Evolutionary conservation across 345 rosid genomes (phyloP).

Genomic region (Toxicodendron radicans): DNA sequence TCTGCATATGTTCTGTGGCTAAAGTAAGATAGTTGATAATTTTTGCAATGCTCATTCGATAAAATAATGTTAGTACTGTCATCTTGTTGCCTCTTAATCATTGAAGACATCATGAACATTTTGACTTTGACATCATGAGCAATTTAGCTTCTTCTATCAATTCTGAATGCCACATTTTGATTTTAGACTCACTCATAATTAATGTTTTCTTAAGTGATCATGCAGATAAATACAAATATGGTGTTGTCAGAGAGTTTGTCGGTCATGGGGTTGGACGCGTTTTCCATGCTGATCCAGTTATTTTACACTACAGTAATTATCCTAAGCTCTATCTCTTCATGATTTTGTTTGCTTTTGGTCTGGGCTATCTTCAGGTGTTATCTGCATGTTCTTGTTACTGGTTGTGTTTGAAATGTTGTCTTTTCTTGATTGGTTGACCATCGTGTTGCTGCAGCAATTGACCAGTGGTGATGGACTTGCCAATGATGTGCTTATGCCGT

Average conservation of each 20-base stretch:
- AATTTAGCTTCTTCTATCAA: neutral
- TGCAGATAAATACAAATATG: constrained; percentile 83
- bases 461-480: neutral
- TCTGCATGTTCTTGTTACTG: neutral
- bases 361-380: neutral
- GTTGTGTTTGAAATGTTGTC: neutral
- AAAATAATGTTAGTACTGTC: neutral
- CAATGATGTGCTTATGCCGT: neutral
- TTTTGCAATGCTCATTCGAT: neutral
- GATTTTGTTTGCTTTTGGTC: constrained; percentile 11
- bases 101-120: neutral
- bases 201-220: constrained; percentile 49
- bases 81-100: neutral
- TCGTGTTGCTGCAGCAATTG: neutral
- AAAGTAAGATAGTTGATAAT: neutral
- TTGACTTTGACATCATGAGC: neutral
- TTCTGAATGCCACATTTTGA: neutral
- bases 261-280: constrained; percentile 94
- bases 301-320: constrained; percentile 68
- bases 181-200: constrained; percentile 20
- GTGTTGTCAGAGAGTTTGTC: constrained; percentile 79
- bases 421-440: neutral
- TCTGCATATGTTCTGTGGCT: neutral
- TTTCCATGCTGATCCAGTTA: constrained; percentile 86
- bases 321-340: constrained; percentile 16